Evolutionary conservation across 1,284 basidiomycete species (phyloP).

Genomic region (Leccinum fuscescens): DNA sequence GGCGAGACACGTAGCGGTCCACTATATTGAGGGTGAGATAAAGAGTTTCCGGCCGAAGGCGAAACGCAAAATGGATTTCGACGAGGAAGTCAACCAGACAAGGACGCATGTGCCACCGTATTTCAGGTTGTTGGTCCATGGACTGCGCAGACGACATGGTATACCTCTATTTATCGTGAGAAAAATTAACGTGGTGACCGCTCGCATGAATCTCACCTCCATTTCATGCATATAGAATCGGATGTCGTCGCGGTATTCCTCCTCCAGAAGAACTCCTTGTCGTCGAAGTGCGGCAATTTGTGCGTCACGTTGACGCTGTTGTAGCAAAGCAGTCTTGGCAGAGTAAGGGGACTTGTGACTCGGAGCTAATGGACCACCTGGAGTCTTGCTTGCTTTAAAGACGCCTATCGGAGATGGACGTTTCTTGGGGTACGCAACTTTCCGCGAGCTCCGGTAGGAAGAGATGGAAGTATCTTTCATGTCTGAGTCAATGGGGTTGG

Average conservation of each 20-base stretch:
- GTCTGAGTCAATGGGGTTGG: slow-evolving; percentile 32
- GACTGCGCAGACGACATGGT: slow-evolving; percentile 89
- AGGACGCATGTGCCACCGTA: slow-evolving; percentile 97
- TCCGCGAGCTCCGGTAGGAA: slow-evolving; percentile 58
- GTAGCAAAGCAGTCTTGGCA: slow-evolving; percentile 54
- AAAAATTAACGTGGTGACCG: slow-evolving; percentile 11
- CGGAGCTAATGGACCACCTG: slow-evolving; percentile 42
- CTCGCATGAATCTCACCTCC: slow-evolving; percentile 71
- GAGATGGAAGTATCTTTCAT: slow-evolving; percentile 75
- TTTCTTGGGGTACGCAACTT: slow-evolving; percentile 72
- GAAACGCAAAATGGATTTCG: slow-evolving; percentile 96
- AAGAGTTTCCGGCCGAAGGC: slow-evolving; percentile 95
- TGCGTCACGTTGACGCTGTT: slow-evolving; percentile 65
- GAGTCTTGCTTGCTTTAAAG: slow-evolving; percentile 61
- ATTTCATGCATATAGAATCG: slow-evolving; percentile 92
- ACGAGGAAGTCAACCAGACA: slow-evolving; percentile 98
- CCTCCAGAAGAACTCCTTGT: slow-evolving; percentile 76
- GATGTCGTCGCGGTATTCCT: slow-evolving; percentile 95
- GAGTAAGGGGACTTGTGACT: slow-evolving; percentile 62
- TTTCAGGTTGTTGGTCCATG: slow-evolving; percentile 99
- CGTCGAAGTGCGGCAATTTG: slow-evolving; percentile 65
- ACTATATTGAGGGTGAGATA: slow-evolving; percentile 99
- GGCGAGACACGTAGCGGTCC: slow-evolving; percentile 98
- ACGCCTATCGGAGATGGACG: slow-evolving; percentile 77
- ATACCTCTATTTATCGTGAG: slow-evolving; percentile 51